A percentile compares a stretch with the other conserved stretches of the same genome.
Evolutionary conservation across 176 grass and related monocot species (phyloP).

Genomic region (Olyra latifolia): DNA sequence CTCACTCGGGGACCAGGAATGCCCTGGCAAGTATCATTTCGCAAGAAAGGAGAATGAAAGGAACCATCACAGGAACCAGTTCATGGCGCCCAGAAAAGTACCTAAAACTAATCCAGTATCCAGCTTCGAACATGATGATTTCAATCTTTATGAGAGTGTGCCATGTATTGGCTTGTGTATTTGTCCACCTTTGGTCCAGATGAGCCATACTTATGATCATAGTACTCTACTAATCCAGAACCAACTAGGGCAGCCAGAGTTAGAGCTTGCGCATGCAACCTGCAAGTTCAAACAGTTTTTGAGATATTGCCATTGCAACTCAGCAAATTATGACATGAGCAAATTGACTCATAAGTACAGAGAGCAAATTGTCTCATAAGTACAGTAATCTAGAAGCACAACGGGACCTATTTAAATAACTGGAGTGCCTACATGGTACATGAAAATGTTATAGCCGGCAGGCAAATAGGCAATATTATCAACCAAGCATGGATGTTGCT

Average conservation of each 20-base stretch:
- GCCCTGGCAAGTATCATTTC: constrained; percentile 22
- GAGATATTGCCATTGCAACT: background rate
- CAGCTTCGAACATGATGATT: background rate
- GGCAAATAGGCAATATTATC: background rate
- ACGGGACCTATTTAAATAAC: background rate
- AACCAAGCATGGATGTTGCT: background rate
- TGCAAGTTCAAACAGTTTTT: constrained; percentile 44
- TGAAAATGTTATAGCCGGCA: background rate
- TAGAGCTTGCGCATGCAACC: constrained; percentile 88
- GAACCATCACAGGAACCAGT: constrained; percentile 3
- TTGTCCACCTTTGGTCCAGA: constrained; percentile 65
- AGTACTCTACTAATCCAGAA: constrained; percentile 88
- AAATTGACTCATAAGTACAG: constrained; percentile 9
- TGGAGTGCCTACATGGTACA: background rate
- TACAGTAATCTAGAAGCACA: constrained; percentile 2
- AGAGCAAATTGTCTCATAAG: background rate
- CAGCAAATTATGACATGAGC: background rate
- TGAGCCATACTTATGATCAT: constrained; percentile 65
- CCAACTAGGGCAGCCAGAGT: constrained; percentile 75
- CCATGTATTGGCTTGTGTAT: constrained; percentile 68
- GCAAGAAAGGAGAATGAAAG: background rate
- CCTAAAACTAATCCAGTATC: constrained; percentile 27
- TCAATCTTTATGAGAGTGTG: constrained; percentile 83
- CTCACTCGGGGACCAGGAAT: constrained; percentile 20
- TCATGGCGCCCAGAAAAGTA: constrained; percentile 23